phyloP scores from a whole-genome alignment of 192 early-diverging fungal genomes.

The Spizellomyces punctatus region DNA sequence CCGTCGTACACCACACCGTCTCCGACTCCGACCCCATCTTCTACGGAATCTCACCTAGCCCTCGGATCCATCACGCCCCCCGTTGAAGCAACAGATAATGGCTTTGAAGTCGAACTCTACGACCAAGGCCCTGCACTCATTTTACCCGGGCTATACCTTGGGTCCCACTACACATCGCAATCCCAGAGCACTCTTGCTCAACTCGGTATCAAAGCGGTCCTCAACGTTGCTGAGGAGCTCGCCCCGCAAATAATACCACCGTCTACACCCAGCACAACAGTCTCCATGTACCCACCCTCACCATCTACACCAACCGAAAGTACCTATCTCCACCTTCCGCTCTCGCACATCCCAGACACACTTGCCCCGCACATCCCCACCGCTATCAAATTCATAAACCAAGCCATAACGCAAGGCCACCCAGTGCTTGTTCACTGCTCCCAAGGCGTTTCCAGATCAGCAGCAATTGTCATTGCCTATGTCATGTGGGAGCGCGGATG shows the following conservation, averaged over 20 bases:
- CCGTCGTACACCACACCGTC: too few relatives aligned
- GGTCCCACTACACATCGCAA: slow-evolving; percentile 64
- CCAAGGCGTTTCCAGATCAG: slow-evolving; percentile 86
- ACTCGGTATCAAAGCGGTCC: slow-evolving; percentile 58
- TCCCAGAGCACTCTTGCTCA: slow-evolving; percentile 48
- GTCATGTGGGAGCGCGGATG: slow-evolving; percentile 74
- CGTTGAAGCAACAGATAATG: background rate
- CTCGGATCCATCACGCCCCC: background rate
- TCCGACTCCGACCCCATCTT: too few relatives aligned
- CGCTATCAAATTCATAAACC: slow-evolving; percentile 71
- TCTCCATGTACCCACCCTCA: background rate
- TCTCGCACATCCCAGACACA: slow-evolving; percentile 75
- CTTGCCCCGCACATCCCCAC: slow-evolving; percentile 60
- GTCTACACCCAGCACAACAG: background rate
- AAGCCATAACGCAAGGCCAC: background rate
- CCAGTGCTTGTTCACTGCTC: slow-evolving; percentile 84
- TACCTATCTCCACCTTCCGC: slow-evolving; percentile 42
- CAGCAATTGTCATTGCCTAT: slow-evolving; percentile 83
- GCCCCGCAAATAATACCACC: slow-evolving; percentile 39
- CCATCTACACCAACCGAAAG: background rate
- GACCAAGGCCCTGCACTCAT: slow-evolving; percentile 57
- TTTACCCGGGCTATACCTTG: slow-evolving; percentile 69
- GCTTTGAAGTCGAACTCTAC: slow-evolving; percentile 4
- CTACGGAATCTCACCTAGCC: too few relatives aligned
- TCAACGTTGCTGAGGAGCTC: slow-evolving; percentile 86